Percentiles rank a stretch among this genome's conserved stretches.
Evolutionary conservation across 768 basidiomycete genomes (phyloP).

Genomic region (Termitomyces sp.): DNA sequence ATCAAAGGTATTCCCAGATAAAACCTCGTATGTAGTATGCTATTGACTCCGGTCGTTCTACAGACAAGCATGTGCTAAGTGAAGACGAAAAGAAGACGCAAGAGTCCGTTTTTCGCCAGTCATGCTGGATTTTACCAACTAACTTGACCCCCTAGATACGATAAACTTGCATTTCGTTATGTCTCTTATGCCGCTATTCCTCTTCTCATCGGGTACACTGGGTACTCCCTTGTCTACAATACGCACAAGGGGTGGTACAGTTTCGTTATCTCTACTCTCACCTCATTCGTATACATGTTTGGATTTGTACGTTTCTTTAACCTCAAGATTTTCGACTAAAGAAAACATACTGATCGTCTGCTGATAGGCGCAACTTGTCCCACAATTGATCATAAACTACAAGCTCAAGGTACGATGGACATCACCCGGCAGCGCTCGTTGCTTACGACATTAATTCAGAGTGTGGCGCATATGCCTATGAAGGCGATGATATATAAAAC

Average conservation of each 20-base stretch:
- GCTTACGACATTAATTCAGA: slow-evolving; percentile 36
- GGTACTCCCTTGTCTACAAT: slow-evolving; percentile 78
- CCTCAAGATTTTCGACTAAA: not conserved
- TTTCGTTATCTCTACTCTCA: slow-evolving; percentile 89
- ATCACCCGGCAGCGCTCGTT: slow-evolving; percentile 8
- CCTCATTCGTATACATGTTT: slow-evolving; percentile 93
- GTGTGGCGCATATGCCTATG: slow-evolving; percentile 97
- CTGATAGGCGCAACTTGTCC: slow-evolving; percentile 73
- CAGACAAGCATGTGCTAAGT: slow-evolving; percentile 93
- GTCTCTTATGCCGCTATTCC: slow-evolving; percentile 90
- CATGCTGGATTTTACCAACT: not conserved
- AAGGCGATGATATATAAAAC: slow-evolving; percentile 98
- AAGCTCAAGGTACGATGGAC: slow-evolving; percentile 73
- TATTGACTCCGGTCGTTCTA: not conserved
- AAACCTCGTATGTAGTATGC: slow-evolving; percentile 4
- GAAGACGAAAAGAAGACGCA: slow-evolving; percentile 98
- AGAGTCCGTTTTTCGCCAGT: slow-evolving; percentile 47
- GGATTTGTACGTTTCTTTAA: slow-evolving; percentile 77
- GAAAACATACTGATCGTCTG: not conserved
- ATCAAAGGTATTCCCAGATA: slow-evolving; percentile 58
- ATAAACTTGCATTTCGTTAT: slow-evolving; percentile 90
- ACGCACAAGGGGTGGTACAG: slow-evolving; percentile 95
- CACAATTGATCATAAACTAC: slow-evolving; percentile 93
- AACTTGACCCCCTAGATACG: slow-evolving; percentile 52
- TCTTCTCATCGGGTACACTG: slow-evolving; percentile 65